Base-by-base conservation (phyloP, 2,329 filamentous ascomycete genomes). In the Colletotrichum orchidophilum region DNA sequence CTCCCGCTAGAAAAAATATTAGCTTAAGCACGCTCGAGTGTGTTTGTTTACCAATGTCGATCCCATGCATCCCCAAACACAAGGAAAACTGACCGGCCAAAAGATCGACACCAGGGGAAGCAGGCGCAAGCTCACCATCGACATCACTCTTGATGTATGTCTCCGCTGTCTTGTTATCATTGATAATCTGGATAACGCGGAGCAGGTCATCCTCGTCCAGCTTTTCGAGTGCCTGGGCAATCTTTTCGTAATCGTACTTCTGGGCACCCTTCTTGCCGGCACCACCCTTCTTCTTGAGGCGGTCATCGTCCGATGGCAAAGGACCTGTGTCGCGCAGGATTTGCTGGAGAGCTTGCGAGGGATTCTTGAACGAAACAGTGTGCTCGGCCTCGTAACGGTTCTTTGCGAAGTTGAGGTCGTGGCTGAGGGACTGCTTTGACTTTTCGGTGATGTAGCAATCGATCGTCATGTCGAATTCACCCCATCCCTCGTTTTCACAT, bases 91-190 rank as follows among this genome's bases (percentile, higher is more conserved):
- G 66, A 72, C 70, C 70, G 62, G 60, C 60, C 66, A 69, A 18
- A 31, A 70, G 70, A 70, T 69, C 57, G 49, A 59, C 63, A 62
- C 61, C 35, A 69, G 69, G 61, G 50, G 68, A 63, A 66, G 71
- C 31, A 67, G 53, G 88, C 92, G 55, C 61, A 31, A 70, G 66
- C 70, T 84, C 85, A 97, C 94, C 93, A 78, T 99, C 96, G 69
- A 98, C 90, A 82, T 99, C 97, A 77, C 98, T 98, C 85, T 97
- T 95, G 60, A 96, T 97, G 83, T 97, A 98, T 1, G 96, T 98
- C 74, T 97, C 95, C 6, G 94, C 90, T 1, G 90, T 92, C 87
- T 98, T 98, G 84, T 98, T 94, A 83, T 99, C 96, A 81, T 98
- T 96, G 73, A 99, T 96, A 90, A 99, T 92, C 84, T 98, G 96